These are phyloP conservation scores for Oryza coarctata DNA, from an alignment of 176 grass and related monocot genomes.

Conservation along the genomic window DNA sequence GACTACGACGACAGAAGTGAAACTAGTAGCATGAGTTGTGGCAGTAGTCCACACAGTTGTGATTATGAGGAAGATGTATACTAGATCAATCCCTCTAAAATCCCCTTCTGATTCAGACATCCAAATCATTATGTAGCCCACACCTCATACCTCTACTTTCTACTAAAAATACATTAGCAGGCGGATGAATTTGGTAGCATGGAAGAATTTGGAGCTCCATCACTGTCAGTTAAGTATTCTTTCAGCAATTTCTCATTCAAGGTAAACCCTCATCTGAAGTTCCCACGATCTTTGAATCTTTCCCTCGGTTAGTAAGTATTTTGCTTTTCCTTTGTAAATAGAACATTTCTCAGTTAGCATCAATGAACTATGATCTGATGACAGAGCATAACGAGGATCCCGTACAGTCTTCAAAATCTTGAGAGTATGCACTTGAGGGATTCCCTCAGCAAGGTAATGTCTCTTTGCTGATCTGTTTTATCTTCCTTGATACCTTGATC, in stretches of 20 bases:
- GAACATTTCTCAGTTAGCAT: conserved; percentile 97
- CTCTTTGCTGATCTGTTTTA: background rate
- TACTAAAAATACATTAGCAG: conserved; percentile 39
- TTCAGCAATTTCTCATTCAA: conserved; percentile 99
- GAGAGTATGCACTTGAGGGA: conserved; percentile 13
- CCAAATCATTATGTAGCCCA: background rate
- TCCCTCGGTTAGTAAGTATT: background rate
- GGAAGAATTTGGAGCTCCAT: conserved; percentile 75
- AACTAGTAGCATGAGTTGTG: conserved; percentile 73
- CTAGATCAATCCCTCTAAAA: background rate
- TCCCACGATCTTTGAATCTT: background rate
- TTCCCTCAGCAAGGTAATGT: background rate
- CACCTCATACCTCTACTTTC: background rate
- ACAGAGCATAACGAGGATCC: conserved; percentile 66
- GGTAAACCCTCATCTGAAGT: conserved; percentile 37
- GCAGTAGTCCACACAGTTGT: conserved; percentile 69
- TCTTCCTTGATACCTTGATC: conserved; percentile 6
- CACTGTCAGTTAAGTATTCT: conserved; percentile 72
- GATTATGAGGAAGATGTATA: conserved; percentile 86
- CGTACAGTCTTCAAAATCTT: conserved; percentile 61
- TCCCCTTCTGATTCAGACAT: background rate
- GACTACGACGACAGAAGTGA: conserved; percentile 72
- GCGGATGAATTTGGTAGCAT: conserved; percentile 90
- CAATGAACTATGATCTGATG: conserved; percentile 94
- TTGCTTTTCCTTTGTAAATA: conserved; percentile 24